These are phyloP conservation scores for Corinectria fuckeliana DNA, from an alignment of 2,329 filamentous ascomycete genomes.

Conservation along the genomic window DNA sequence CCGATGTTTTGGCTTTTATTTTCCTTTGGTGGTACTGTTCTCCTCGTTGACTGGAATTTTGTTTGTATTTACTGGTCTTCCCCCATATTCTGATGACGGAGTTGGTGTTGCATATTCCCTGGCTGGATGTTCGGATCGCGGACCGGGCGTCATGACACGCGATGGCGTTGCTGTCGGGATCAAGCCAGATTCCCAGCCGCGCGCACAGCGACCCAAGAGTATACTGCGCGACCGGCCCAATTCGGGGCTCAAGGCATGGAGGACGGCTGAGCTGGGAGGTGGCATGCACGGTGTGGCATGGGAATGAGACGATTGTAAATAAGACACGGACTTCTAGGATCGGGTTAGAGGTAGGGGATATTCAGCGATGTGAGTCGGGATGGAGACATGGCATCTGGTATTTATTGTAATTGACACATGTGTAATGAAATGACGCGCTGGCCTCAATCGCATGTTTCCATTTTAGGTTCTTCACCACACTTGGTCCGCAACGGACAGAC, in stretches of 20 bases:
- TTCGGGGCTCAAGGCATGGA: not conserved
- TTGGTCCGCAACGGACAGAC: not conserved
- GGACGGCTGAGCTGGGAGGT: not conserved
- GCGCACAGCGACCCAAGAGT: not conserved
- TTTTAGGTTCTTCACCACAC: not conserved
- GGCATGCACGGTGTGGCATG: not conserved
- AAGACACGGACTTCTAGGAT: not conserved
- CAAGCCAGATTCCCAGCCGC: too few relatives aligned
- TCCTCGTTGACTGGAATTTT: not conserved
- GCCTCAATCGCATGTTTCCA: not conserved
- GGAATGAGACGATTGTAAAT: not conserved
- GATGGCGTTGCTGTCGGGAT: not conserved
- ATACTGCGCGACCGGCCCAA: not conserved
- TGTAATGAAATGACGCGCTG: not conserved
- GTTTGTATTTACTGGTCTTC: not conserved
- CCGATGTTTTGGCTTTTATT: not conserved
- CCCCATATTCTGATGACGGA: not conserved
- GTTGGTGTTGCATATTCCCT: not conserved
- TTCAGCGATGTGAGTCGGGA: not conserved
- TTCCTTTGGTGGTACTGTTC: not conserved
- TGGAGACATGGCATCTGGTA: too few relatives aligned
- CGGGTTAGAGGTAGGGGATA: not conserved
- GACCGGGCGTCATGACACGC: not conserved
- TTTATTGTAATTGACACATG: not conserved
- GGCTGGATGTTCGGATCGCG: not conserved